These are phyloP conservation scores for Aureobasidium pullulans DNA, from an alignment of 2,329 filamentous ascomycete species.

Conservation along the genomic window DNA sequence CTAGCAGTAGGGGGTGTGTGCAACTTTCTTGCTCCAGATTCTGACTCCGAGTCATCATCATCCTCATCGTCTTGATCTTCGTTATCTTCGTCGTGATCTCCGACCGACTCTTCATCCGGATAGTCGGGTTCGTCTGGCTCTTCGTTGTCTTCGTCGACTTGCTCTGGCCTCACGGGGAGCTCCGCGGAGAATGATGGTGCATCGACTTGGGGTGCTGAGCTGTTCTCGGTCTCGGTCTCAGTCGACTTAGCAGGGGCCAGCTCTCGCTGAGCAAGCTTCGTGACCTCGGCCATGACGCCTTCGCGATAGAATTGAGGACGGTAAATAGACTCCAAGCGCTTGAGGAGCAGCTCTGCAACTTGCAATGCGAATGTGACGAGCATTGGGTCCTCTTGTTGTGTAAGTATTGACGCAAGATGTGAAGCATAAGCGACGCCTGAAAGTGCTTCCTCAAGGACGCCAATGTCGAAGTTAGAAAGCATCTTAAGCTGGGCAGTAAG, in stretches of 20 bases:
- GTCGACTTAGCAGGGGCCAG: slow-evolving; percentile 15
- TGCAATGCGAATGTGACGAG: slow-evolving; percentile 82
- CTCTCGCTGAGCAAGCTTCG: slow-evolving; percentile 59
- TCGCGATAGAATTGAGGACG: slow-evolving; percentile 96
- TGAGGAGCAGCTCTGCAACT: slow-evolving; percentile 79
- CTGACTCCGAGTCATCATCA: slow-evolving; percentile 24
- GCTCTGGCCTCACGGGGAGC: slow-evolving; percentile 18
- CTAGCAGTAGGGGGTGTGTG: slow-evolving; percentile 26
- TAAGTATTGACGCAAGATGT: slow-evolving; percentile 88
- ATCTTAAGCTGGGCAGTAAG: slow-evolving; percentile 95
- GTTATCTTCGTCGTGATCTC: slow-evolving; percentile 49
- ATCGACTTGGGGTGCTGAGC: slow-evolving; percentile 8
- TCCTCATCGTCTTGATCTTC: slow-evolving; percentile 50
- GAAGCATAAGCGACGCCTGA: slow-evolving; percentile 89
- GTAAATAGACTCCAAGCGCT: slow-evolving; percentile 79
- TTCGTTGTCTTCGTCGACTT: slow-evolving; percentile 31
- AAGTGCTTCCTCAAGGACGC: slow-evolving; percentile 77
- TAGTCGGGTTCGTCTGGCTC: slow-evolving; percentile 36
- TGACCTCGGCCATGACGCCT: slow-evolving; percentile 87
- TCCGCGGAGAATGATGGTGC: slow-evolving; percentile 10
- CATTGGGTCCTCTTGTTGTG: slow-evolving; percentile 85
- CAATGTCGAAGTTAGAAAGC: slow-evolving; percentile 85
- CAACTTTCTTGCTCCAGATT: slow-evolving; percentile 4
- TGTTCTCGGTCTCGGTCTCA: slow-evolving; percentile 14
- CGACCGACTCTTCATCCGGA: slow-evolving; percentile 46